phyloP scores from a whole-genome alignment of 129 eudicot genomes.

The Flaveria brownii region DNA sequence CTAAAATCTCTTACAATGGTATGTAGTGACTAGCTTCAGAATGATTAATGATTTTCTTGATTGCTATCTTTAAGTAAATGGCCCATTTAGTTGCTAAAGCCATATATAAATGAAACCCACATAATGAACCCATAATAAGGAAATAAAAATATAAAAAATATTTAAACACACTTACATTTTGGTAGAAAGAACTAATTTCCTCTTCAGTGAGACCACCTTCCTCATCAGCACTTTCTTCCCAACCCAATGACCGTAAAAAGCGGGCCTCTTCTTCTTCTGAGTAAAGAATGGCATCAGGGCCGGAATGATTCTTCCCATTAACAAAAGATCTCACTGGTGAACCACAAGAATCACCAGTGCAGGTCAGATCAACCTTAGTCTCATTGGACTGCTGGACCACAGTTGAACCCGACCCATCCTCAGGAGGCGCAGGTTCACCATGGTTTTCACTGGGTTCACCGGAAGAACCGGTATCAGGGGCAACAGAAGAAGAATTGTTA shows the following conservation, averaged over 20 bases:
- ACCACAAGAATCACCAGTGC: constrained; percentile 39
- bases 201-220: constrained; percentile 95
- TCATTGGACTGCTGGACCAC: constrained; percentile 29
- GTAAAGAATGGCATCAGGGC: constrained; percentile 31
- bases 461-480: constrained; percentile 40
- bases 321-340: constrained; percentile 9
- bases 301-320: constrained; percentile 44
- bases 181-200: constrained; percentile 77
- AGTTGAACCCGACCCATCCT: constrained; percentile 23
- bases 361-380: constrained; percentile 32
- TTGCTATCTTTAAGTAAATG: background rate
- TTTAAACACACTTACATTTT: constrained; percentile 48
- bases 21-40: constrained; percentile 4
- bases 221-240: constrained; percentile 87
- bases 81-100: background rate
- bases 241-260: constrained; percentile 78
- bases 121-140: background rate
- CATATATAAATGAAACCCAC: background rate
- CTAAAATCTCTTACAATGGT: background rate
- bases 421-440: constrained; percentile 36
- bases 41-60: background rate
- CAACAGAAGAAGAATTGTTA: constrained; percentile 32
- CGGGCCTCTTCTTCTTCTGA: constrained; percentile 93
- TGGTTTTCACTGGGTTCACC: constrained; percentile 45
- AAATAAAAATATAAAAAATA: background rate